These are phyloP conservation scores for Phytopythium mirpurense DNA, from an alignment of 352 stramenopile genomes.

Conservation along the genomic window DNA sequence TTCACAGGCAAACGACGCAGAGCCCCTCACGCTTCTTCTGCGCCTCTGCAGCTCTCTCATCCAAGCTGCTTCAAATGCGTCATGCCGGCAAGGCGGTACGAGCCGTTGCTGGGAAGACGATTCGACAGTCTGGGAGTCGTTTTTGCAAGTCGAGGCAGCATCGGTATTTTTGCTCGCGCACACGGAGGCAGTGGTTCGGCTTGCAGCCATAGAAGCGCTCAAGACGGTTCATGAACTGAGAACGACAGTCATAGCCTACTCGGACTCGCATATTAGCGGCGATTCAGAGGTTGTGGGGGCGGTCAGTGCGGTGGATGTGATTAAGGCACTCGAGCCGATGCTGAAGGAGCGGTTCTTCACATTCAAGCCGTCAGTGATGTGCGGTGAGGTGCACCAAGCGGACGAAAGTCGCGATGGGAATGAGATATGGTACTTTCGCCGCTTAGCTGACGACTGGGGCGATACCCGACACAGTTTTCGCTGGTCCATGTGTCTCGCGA, in stretches of 20 bases:
- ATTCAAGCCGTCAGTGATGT: neutral
- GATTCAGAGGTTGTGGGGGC: neutral
- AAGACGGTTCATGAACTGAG: slow-evolving; percentile 8
- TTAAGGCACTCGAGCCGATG: slow-evolving; percentile 23
- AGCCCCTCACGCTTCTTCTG: slow-evolving; percentile 31
- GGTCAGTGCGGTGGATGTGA: slow-evolving; percentile 10
- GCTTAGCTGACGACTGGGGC: slow-evolving; percentile 7
- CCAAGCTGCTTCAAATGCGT: neutral
- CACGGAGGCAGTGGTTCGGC: slow-evolving; percentile 25
- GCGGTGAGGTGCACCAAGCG: neutral
- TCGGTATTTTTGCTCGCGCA: slow-evolving; percentile 53
- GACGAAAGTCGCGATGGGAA: neutral
- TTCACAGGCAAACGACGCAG: slow-evolving; percentile 16
- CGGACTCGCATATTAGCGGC: neutral
- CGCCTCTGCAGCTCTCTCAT: slow-evolving; percentile 29
- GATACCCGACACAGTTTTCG: slow-evolving; percentile 33
- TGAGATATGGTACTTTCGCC: slow-evolving; percentile 1
- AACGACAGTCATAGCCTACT: neutral
- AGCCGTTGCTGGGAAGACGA: slow-evolving; percentile 27
- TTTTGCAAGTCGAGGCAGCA: slow-evolving; percentile 60
- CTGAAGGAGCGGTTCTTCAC: slow-evolving; percentile 25
- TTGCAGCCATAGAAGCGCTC: slow-evolving; percentile 25
- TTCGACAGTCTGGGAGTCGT: slow-evolving; percentile 31
- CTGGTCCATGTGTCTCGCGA: slow-evolving; percentile 44
- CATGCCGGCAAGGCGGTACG: neutral